A percentile compares a stretch with the other conserved stretches of the same genome.
These are phyloP conservation scores for Inga laurina DNA, from an alignment of 306 rosid species.

Conservation along the genomic window DNA sequence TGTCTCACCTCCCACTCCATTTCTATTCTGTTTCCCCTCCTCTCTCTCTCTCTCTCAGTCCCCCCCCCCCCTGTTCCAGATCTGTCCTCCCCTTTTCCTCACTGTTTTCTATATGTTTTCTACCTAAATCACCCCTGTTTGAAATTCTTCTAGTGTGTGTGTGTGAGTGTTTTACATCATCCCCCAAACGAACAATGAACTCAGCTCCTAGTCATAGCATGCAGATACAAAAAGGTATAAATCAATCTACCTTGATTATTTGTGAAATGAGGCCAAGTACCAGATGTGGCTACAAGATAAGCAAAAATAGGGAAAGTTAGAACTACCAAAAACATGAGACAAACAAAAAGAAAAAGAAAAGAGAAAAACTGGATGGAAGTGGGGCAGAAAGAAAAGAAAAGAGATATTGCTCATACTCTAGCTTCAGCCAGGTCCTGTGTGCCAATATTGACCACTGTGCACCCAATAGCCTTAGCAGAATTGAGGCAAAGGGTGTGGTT, in stretches of 20 bases:
- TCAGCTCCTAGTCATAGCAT: conserved; percentile 21
- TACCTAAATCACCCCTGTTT: no score
- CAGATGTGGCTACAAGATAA: conserved; percentile 77
- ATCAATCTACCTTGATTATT: conserved; percentile 75
- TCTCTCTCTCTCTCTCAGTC: no score
- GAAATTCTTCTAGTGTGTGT: no score
- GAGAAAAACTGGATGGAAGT: conserved; percentile 3
- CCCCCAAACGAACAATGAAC: conserved; percentile 9
- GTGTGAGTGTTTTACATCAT: no score
- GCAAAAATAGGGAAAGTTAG: conserved; percentile 24
- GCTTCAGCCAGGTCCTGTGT: conserved; percentile 90
- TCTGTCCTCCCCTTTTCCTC: no score
- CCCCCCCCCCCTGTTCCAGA: no score
- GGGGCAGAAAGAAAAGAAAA: conserved; percentile 10
- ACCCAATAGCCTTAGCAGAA: conserved; percentile 98
- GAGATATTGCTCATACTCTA: conserved; percentile 70
- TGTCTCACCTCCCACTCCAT: no score
- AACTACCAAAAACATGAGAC: conserved; percentile 8
- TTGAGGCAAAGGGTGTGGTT: conserved; percentile 96
- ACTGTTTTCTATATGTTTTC: no score
- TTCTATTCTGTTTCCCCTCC: no score
- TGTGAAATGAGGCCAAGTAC: conserved; percentile 96
- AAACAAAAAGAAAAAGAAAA: conserved; percentile 12
- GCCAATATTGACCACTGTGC: conserved; percentile 98
- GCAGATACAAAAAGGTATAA: neutral